Evolutionary conservation across 2,329 filamentous ascomycete genomes (phyloP), one percentile per base, ranked within the genome.

Genomic region (Xylariaceae sp.): DNA sequence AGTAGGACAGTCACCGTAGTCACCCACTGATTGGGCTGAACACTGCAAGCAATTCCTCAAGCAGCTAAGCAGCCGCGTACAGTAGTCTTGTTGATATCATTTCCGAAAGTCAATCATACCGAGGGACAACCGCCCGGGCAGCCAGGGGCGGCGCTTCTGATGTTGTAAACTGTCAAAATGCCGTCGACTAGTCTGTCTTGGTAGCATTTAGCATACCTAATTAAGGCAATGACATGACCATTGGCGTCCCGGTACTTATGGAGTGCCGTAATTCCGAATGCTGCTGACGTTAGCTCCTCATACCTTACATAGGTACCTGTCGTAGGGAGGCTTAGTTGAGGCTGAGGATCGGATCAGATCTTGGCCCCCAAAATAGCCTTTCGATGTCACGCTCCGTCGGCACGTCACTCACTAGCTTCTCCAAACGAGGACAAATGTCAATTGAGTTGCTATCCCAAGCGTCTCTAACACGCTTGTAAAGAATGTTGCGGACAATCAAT

Each of bases 271-370:
- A 26, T 4, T 9, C 23, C 23, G 23, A 26, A 9, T 26, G 23
- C 23, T 26, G 4, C 23, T 26, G 4, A 26, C 23, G 23, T 26
- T 26, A 9, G 23, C 23, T 26, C 23, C n/a, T n/a, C n/a, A n/a
- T n/a, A n/a, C n/a, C n/a, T n/a, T n/a, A n/a, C n/a, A 26, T 26
- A 9, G 9, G 18, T 20, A n/a, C 40, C 16, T 12, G 29, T 16
- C 46, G 48, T 32, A 46, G 42, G 47, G 54, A 55, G 67, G 65
- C 65, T 67, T 59, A 61, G 64, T 56, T 65, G 61, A 64, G 65
- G 63, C 65, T 65, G 59, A 63, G 51, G 19, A 37, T 51, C 43
- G 51, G 19, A 37, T 51, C 43, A 26, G 23, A 26, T 26, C 29
- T 56, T 45, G 47, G 50, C 52, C 59, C 57, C 59, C 47, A 54